Evolutionary conservation across 345 rosid genomes (phyloP), one percentile per base, ranked within the genome.

Genomic region (Boechera divaricarpa): DNA sequence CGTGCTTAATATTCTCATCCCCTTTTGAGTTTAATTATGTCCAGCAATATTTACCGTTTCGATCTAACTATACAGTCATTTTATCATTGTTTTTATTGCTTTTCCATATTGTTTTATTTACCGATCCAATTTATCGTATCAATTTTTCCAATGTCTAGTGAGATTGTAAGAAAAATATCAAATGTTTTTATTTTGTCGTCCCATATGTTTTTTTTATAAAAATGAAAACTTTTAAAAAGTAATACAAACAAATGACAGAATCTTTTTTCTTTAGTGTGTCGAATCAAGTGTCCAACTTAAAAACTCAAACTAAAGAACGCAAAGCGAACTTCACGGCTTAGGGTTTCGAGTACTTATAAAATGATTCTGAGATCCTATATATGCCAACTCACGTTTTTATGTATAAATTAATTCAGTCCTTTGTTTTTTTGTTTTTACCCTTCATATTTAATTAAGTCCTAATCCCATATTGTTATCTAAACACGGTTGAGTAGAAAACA

Each of bases 291-390:
- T 28, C 18, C 16, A 41, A 63, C 53, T 44, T 26, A 7, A 31
- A 57, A 16, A 13, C 54, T 44, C 53, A 64, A 29, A 31, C n/a
- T 44, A 45, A 42, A 63, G 5, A 44, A 47, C 55, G 45, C 39
- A 45, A 45, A 47, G 69, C 69, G 55, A 65, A 32, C 29, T 47
- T 65, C 56, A 32, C 69, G 56, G 56, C 69, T 31, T 65, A 65
- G 69, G 56, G 41, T 47, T 65, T 48, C 69, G 69, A 45, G 69
- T 26, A 41, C 35, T 63, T 26, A 24, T 5, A 38, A 38, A 61
- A 12, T 10, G 35, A 62, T 41, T 38, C 16, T 9, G 0, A 39
- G 66, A 39, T 61, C 49, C n/a, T 5, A 63, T 10, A 5, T 26
- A 41, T 63, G 51, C 21, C 67, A 41, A 26, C 67, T 59, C 7